Evolutionary conservation across 2,329 filamentous ascomycete species (phyloP).

Genomic region (Phaeoacremonium minimum): DNA sequence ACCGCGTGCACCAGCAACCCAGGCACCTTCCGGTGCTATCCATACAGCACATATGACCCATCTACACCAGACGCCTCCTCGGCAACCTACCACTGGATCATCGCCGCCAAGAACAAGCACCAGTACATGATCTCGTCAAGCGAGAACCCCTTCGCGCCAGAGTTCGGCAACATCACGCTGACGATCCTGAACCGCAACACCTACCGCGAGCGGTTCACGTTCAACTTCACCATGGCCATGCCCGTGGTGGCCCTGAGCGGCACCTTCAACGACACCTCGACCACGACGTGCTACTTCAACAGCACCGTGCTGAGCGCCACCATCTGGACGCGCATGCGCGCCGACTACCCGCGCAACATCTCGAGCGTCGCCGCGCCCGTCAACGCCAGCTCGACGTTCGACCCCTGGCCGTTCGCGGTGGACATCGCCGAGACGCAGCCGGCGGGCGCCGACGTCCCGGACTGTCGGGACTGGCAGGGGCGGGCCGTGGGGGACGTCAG

Average conservation of each 20-base stretch:
- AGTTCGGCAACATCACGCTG: conserved; percentile 49
- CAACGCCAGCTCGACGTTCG: conserved; percentile 20
- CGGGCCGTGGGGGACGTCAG: conserved; percentile 30
- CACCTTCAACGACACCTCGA: conserved; percentile 31
- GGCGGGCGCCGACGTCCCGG: conserved; percentile 43
- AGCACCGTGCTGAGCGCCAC: conserved; percentile 50
- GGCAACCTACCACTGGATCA: conserved; percentile 59
- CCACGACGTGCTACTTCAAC: conserved; percentile 54
- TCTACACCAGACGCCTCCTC: conserved; percentile 29
- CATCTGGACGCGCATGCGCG: conserved; percentile 50
- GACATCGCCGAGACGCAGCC: conserved; percentile 47
- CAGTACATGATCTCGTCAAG: conserved; percentile 51
- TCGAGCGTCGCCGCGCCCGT: conserved; percentile 11
- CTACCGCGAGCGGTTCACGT: conserved; percentile 51
- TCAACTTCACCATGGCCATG: conserved; percentile 49
- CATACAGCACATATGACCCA: conserved; percentile 44
- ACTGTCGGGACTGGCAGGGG: conserved; percentile 41
- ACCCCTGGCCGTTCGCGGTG: conserved; percentile 54
- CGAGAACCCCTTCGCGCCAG: conserved; percentile 50
- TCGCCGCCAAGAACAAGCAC: conserved; percentile 33
- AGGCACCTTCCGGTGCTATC: conserved; percentile 59
- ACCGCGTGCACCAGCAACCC: conserved; percentile 55
- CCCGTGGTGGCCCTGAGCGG: conserved; percentile 39
- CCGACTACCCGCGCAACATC: conserved; percentile 20
- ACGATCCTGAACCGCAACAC: conserved; percentile 41